phyloP scores from a whole-genome alignment of 176 grass and related monocot genomes.

The Leersia perrieri region DNA sequence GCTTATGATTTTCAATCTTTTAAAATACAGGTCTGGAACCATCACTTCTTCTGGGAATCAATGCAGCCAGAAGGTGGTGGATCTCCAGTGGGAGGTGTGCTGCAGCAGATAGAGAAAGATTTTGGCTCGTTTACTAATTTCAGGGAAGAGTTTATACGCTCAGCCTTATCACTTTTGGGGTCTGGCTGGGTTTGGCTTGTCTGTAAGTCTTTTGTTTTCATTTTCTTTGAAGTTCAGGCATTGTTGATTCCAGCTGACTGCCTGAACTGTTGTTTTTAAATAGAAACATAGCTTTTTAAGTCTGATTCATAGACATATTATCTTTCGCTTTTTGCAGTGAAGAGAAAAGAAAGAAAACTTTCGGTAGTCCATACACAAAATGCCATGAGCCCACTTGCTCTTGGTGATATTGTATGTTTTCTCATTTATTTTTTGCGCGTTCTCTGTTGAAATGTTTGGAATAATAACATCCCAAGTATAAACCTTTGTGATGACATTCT shows the following conservation, averaged over 20 bases:
- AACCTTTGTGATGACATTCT: constrained; percentile 28
- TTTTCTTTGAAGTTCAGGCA: constrained; percentile 15
- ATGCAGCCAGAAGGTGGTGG: constrained; percentile 88
- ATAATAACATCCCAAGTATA: constrained; percentile 5
- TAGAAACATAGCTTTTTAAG: not conserved
- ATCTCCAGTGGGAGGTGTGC: constrained; percentile 50
- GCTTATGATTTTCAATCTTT: not conserved
- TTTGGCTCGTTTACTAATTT: constrained; percentile 88
- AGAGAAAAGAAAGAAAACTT: constrained; percentile 64
- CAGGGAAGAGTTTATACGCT: constrained; percentile 69
- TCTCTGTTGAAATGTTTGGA: not conserved
- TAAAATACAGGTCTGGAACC: constrained; percentile 74
- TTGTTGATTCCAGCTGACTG: not conserved
- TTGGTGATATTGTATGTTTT: constrained; percentile 83
- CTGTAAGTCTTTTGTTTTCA: constrained; percentile 45
- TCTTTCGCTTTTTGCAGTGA: constrained; percentile 51
- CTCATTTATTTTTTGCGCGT: not conserved
- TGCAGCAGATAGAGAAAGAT: constrained; percentile 89
- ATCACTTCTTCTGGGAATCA: constrained; percentile 95
- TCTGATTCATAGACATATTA: not conserved
- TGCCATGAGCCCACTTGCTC: constrained; percentile 81
- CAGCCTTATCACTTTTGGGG: constrained; percentile 53
- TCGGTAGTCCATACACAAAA: constrained; percentile 68
- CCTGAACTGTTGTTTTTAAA: not conserved
- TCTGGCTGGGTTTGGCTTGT: constrained; percentile 95